Conservation (phyloP, 1,284 basidiomycete species). For the Laetiporus sulphureus region DNA sequence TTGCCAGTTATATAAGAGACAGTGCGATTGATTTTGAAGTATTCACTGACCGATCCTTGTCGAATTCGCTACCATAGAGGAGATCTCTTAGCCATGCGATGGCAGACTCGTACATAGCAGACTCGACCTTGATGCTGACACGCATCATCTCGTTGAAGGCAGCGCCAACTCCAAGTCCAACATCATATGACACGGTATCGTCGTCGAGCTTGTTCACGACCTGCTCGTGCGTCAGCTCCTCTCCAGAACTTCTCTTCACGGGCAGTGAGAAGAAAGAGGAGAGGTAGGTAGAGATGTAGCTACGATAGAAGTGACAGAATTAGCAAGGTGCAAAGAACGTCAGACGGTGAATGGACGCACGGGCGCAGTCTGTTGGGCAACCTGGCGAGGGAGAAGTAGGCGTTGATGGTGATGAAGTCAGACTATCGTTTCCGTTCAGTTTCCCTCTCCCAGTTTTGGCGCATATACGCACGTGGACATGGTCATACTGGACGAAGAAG, state of each 20-base stretch:
- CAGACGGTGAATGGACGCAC: conserved; percentile 35
- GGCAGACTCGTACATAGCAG: conserved; percentile 72
- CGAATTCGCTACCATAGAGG: conserved; percentile 78
- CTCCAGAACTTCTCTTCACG: conserved; percentile 65
- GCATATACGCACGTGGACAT: conserved; percentile 55
- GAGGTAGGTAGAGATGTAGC: conserved; percentile 80
- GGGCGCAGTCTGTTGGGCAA: conserved; percentile 72
- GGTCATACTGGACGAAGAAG: conserved; percentile 90
- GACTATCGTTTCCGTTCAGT: conserved; percentile 46
- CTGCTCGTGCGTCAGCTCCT: conserved; percentile 77
- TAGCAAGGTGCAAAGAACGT: not conserved
- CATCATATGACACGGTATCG: conserved; percentile 87
- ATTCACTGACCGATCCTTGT: conserved; percentile 75
- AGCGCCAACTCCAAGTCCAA: conserved; percentile 62
- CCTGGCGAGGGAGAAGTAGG: conserved; percentile 69
- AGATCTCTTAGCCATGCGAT: conserved; percentile 89
- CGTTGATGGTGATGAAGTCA: conserved; percentile 84
- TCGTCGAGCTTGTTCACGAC: conserved; percentile 89
- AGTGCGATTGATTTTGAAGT: too few relatives aligned
- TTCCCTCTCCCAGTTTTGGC: not conserved
- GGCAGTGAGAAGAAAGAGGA: conserved; percentile 89
- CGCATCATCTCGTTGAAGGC: conserved; percentile 74
- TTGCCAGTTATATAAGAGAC: too few relatives aligned
- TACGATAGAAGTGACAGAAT: conserved; percentile 29
- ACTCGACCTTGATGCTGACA: conserved; percentile 82